A percentile compares a stretch with the other conserved stretches of the same genome.
Conservation (phyloP, 2,329 filamentous ascomycete species). For the Pseudocercospora crystallina region DNA sequence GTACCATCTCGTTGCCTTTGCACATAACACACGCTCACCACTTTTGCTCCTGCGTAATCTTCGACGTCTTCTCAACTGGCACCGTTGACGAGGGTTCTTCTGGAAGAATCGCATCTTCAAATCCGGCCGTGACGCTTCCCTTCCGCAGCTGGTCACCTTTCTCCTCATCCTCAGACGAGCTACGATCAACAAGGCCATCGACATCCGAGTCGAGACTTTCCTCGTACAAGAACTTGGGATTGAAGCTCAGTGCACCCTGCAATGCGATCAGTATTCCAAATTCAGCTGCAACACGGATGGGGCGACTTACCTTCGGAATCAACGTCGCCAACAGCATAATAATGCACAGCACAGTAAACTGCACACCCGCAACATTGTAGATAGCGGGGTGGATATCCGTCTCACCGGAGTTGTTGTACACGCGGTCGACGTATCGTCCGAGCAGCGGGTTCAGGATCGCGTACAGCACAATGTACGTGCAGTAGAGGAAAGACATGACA, state of each 20-base stretch:
- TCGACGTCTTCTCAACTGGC: constrained; percentile 1
- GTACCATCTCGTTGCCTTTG: no score
- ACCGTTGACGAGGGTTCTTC: constrained; percentile 1
- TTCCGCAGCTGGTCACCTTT: neutral
- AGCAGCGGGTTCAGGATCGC: constrained; percentile 5
- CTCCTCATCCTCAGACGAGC: constrained; percentile 1
- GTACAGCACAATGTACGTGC: constrained; percentile 12
- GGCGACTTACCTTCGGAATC: constrained; percentile 7
- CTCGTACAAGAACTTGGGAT: constrained; percentile 4
- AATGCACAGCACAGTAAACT: constrained; percentile 9
- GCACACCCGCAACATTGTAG: constrained; percentile 7
- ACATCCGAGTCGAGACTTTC: constrained; percentile 11
- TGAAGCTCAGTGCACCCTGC: constrained; percentile 6
- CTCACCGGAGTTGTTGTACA: constrained; percentile 1
- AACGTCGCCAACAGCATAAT: constrained; percentile 9
- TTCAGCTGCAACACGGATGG: neutral
- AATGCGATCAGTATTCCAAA: no score
- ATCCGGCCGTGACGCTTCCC: constrained; percentile 8
- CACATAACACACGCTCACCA: no score
- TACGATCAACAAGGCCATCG: constrained; percentile 7
- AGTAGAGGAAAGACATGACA: constrained; percentile 14
- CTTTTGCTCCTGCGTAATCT: neutral
- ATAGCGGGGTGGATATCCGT: constrained; percentile 10
- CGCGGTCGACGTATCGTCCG: constrained; percentile 6
- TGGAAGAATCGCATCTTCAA: constrained; percentile 8